Evolutionary conservation across 1,139 yeast species (phyloP), one percentile per base, ranked within the genome.

Genomic region (Yamadazyma sp.): DNA sequence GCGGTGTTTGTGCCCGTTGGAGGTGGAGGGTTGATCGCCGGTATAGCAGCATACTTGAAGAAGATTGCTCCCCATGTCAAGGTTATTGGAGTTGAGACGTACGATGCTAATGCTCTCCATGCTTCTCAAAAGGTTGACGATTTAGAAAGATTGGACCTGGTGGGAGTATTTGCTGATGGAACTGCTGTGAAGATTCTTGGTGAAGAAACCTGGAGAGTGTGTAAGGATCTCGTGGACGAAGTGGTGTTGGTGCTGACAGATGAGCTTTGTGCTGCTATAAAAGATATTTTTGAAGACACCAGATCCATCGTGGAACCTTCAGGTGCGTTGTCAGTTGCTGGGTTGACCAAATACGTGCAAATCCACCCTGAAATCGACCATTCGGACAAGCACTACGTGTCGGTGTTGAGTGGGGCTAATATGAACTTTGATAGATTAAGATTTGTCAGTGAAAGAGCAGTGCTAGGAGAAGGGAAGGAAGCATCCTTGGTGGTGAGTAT

Each of bases 151-250:
- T 71, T 94, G 42, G 65, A 72, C 24, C 70, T 75, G 21, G 97
- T 90, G 8, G 99, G 99, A n/a, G 70, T 86, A n/a, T 92, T 92
- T 64, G 98, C 98, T n/a, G 99, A 92, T 61, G 99, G 98, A 56
- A 89, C 99, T n/a, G 97, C 98, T 4, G 99, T 92, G 31, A 86
- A 83, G 54, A 62, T 84, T 10, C 73, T 89, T 23, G 99, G 99
- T 40, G 85, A 82, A 46, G 98, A 94, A 62, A 85, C 96, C 12
- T 92, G 88, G 74, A 74, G 95, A 54, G 73, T 90, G 16, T 82
- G 92, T 50, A 67, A 75, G 48, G 80, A 85, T 34, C 80, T 81
- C 41, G 88, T 92, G 8, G 97, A 94, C 57, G 97, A 90, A 47
- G 83, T 92, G 34, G 83, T 92, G 9, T 73, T 79, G 34, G 97